Evolutionary conservation across 1,284 basidiomycete genomes (phyloP).

Genomic region (Apiotrichum laibachii): DNA sequence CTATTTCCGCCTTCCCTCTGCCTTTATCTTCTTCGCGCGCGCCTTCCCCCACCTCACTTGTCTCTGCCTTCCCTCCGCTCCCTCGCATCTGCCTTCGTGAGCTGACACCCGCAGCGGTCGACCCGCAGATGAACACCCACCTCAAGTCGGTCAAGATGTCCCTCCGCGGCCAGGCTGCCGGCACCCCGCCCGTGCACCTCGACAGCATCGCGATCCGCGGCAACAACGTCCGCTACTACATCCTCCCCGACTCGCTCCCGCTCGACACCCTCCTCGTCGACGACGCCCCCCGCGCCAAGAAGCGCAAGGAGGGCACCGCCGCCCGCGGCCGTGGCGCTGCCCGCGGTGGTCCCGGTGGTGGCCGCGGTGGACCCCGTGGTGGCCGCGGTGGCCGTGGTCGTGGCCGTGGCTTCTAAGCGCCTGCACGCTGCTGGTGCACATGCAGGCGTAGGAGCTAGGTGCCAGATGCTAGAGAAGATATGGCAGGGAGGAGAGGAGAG

Average conservation of each 20-base stretch:
- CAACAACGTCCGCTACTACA: conserved; percentile 81
- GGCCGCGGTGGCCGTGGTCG: conserved; percentile 37
- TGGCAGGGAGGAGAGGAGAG: no score
- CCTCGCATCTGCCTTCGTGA: no score
- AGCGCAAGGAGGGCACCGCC: conserved; percentile 54
- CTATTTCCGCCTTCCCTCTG: no score
- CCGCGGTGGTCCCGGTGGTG: conserved; percentile 38
- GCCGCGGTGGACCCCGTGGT: conserved; percentile 38
- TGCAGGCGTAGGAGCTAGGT: no score
- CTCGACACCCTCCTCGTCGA: conserved; percentile 95
- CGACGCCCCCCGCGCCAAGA: conserved; percentile 95
- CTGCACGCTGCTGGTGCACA: no score
- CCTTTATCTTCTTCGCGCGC: background rate
- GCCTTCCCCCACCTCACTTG: background rate
- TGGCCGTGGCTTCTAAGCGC: conserved; percentile 37
- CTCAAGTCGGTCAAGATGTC: conserved; percentile 97
- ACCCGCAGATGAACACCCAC: conserved; percentile 97
- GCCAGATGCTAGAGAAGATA: background rate
- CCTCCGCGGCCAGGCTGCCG: conserved; percentile 66
- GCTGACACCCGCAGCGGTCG: conserved; percentile 63
- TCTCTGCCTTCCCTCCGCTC: background rate
- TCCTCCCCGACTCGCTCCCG: conserved; percentile 92
- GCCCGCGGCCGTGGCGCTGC: conserved; percentile 36
- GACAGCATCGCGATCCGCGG: conserved; percentile 88
- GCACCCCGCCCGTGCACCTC: conserved; percentile 55